Base-by-base conservation (phyloP, 129 eudicot species). In the Calendula officinalis region DNA sequence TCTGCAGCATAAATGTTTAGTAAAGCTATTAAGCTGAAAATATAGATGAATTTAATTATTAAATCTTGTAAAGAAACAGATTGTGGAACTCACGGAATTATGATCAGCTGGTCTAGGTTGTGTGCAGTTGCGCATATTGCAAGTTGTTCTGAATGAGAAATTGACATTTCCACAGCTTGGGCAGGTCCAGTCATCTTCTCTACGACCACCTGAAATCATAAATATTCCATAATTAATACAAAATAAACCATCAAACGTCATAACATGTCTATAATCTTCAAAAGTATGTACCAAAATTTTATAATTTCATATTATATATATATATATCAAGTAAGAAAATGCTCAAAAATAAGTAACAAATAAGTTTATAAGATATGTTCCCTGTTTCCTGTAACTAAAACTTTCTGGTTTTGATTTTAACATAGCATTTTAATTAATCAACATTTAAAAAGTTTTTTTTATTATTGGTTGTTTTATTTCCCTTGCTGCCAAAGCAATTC, bases 161-260 rank as follows among this genome's bases (percentile, higher is more conserved):
- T 85, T 89, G 78, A 89, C 94, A 78, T 89, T 89, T 62, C 94
- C 97, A 68, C 97, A 89, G 67, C 90, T 79, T 39, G 97, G 90
- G 62, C 96, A 89, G 62, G 90, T 89, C 96, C 96, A 89, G 68
- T 89, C 96, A 78, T 89, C 96, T 68, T 89, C 96, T 75, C 96
- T 82, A 32, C 94, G 89, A 16, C 90, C 94, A 70, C 96, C 96
- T 89, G 76, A 13, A 73, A 36, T 51, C 71, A 66, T 33, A 56
- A 41, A 66, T 61, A 59, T 10, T 50, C 53, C 38, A 22, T 9
- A 41, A 45, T 16, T 5, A 51, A 66, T 12, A 66, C 39, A n/a
- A 59, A 4, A 22, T 22, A 22, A 22, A 2, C 30, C 30, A 22
- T 22, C 30, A 22, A 22, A 22, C 1, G 30, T 1, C 30, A 22